Percentiles rank a stretch among this genome's conserved stretches.
phyloP scores from a whole-genome alignment of 2,329 filamentous ascomycete species.

The Orbilia ellipsospora region DNA sequence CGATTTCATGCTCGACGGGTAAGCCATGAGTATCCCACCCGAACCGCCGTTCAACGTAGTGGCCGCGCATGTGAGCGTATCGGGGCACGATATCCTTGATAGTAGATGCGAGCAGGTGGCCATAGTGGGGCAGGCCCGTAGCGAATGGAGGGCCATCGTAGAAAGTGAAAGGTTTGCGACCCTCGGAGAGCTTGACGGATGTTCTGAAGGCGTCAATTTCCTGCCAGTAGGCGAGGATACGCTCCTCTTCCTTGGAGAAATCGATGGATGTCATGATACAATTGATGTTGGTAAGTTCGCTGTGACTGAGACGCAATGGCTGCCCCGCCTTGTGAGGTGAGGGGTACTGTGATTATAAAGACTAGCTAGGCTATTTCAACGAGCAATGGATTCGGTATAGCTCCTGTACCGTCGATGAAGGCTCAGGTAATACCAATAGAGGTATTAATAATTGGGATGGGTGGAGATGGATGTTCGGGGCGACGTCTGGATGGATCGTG shows the following conservation, averaged over 20 bases:
- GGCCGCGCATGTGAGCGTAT: conserved; percentile 98
- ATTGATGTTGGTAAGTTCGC: conserved; percentile 58
- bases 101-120: conserved; percentile 86
- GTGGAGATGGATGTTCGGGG: conserved; percentile 4
- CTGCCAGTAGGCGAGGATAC: conserved; percentile 84
- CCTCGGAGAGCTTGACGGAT: conserved; percentile 79
- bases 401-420: background rate
- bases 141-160: conserved; percentile 88
- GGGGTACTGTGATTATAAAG: background rate
- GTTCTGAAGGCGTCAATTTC: conserved; percentile 85
- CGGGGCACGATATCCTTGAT: conserved; percentile 97
- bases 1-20: conserved; percentile 96
- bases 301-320: conserved; percentile 20
- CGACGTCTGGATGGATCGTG: conserved; percentile 12
- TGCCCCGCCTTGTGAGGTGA: conserved; percentile 37
- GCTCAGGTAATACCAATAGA: conserved; percentile 4
- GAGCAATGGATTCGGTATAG: background rate
- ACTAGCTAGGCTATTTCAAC: background rate
- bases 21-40: conserved; percentile 97
- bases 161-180: conserved; percentile 87
- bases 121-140: conserved; percentile 76
- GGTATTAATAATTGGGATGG: conserved; percentile 8
- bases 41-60: conserved; percentile 89
- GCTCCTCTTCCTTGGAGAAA: conserved; percentile 92
- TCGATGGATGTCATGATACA: conserved; percentile 77